Conservation (phyloP, 306 rosid genomes). For the Heteromeles arbutifolia region DNA sequence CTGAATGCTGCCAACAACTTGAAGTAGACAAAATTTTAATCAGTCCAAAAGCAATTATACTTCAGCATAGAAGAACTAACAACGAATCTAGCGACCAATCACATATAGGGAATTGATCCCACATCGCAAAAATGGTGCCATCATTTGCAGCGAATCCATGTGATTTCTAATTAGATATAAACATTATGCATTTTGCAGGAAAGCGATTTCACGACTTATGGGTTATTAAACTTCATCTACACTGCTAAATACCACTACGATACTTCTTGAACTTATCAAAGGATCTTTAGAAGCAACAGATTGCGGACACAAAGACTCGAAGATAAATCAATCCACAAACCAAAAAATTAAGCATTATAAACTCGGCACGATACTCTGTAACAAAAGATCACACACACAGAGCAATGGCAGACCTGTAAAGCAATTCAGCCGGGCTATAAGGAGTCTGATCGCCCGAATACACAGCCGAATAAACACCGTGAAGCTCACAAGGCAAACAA, state of each 20-base stretch:
- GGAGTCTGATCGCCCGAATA: conserved; percentile 36
- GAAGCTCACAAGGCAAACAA: conserved; percentile 37
- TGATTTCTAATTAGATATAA: not conserved
- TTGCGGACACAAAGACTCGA: conserved; percentile 2
- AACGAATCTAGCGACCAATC: not conserved
- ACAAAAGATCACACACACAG: conserved; percentile 3
- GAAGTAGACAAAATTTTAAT: conserved; percentile 52
- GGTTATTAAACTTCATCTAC: conserved; percentile 10
- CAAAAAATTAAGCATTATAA: not conserved
- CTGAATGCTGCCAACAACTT: conserved; percentile 90
- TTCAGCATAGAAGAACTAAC: conserved; percentile 11
- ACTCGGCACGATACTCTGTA: conserved; percentile 11
- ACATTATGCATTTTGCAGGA: not conserved
- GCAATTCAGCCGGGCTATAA: conserved; percentile 41
- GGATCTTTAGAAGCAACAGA: not conserved
- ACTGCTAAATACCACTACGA: not conserved
- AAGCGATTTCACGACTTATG: not conserved
- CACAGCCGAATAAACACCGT: conserved; percentile 29
- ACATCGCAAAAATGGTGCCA: not conserved
- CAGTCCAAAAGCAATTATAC: conserved; percentile 31
- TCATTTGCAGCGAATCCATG: not conserved
- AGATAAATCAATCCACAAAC: conserved; percentile 8
- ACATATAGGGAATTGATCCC: not conserved
- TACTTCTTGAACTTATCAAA: not conserved
- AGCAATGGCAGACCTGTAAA: conserved; percentile 46